Conservation (phyloP, 192 early-diverging fungal species). For the Coemansia sp. region DNA sequence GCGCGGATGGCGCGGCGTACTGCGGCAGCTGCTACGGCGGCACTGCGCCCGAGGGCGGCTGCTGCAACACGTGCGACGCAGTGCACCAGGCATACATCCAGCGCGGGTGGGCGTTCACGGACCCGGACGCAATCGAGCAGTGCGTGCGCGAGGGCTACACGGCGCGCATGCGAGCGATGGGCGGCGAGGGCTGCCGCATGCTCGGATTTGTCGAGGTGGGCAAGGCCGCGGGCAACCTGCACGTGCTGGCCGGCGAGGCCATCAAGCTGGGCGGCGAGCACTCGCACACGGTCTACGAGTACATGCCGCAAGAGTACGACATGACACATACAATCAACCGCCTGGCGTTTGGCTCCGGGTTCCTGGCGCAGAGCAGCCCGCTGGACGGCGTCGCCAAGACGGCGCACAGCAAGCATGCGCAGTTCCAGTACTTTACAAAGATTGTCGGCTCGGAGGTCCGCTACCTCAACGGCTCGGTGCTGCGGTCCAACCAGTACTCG, state of each 20-base stretch:
- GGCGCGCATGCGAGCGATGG: constrained; percentile 70
- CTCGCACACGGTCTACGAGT: constrained; percentile 39
- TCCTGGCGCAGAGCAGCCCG: constrained; percentile 57
- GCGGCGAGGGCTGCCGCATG: constrained; percentile 88
- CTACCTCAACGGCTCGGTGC: constrained; percentile 64
- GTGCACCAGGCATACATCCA: constrained; percentile 82
- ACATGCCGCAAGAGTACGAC: constrained; percentile 60
- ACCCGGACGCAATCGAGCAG: constrained; percentile 81
- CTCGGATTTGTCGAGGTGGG: constrained; percentile 79
- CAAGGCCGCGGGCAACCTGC: constrained; percentile 92
- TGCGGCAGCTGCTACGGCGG: constrained; percentile 94
- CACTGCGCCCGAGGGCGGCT: constrained; percentile 61
- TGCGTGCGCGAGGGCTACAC: constrained; percentile 84
- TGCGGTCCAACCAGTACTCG: constrained; percentile 92
- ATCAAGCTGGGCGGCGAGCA: constrained; percentile 28
- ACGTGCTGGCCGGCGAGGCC: constrained; percentile 85
- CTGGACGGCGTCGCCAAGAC: constrained; percentile 62
- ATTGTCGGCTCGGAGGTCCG: constrained; percentile 84
- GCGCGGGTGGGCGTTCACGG: constrained; percentile 79
- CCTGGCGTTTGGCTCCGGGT: constrained; percentile 73
- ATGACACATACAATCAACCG: constrained; percentile 81
- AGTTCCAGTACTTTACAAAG: constrained; percentile 93
- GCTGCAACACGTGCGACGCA: constrained; percentile 94
- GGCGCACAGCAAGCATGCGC: constrained; percentile 56
- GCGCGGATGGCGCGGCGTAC: constrained; percentile 47